These are phyloP conservation scores for Beauveria rudraprayagi DNA, from an alignment of 2,329 filamentous ascomycete genomes.

Conservation along the genomic window DNA sequence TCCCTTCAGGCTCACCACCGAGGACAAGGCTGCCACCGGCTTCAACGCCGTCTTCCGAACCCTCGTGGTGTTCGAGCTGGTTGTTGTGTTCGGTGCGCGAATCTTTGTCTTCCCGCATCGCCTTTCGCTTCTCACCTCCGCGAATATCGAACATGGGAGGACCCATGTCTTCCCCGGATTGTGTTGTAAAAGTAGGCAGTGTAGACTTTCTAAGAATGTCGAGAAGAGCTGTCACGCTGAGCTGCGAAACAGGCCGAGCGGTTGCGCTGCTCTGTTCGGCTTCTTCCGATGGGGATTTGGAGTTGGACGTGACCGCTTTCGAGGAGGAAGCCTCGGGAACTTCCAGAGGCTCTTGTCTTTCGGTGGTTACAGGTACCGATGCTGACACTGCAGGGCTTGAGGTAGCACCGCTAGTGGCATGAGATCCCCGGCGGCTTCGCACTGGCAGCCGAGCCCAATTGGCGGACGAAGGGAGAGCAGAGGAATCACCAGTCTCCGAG, in stretches of 20 bases:
- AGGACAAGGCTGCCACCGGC: constrained; percentile 78
- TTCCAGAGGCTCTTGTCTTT: constrained; percentile 36
- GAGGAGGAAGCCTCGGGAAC: not conserved
- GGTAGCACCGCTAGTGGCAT: constrained; percentile 71
- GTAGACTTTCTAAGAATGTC: constrained; percentile 30
- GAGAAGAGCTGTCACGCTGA: constrained; percentile 28
- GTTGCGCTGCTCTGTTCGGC: not conserved
- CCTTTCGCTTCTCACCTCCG: constrained; percentile 73
- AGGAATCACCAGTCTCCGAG: constrained; percentile 65
- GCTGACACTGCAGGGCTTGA: constrained; percentile 72
- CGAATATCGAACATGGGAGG: constrained; percentile 77
- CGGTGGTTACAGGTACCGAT: constrained; percentile 45
- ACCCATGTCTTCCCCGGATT: constrained; percentile 19
- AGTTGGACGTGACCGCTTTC: constrained; percentile 2
- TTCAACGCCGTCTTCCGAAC: constrained; percentile 67
- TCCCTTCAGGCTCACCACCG: constrained; percentile 86
- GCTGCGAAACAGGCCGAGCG: not conserved
- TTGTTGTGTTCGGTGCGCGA: constrained; percentile 43
- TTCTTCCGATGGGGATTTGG: constrained; percentile 5
- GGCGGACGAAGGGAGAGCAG: constrained; percentile 86
- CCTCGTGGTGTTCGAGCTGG: constrained; percentile 34
- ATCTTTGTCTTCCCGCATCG: constrained; percentile 66
- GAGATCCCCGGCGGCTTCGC: constrained; percentile 64
- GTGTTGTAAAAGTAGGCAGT: constrained; percentile 18
- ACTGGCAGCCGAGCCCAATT: constrained; percentile 77